Conservation (phyloP, 805 yeast genomes). For the Ogataea paraovalis region DNA sequence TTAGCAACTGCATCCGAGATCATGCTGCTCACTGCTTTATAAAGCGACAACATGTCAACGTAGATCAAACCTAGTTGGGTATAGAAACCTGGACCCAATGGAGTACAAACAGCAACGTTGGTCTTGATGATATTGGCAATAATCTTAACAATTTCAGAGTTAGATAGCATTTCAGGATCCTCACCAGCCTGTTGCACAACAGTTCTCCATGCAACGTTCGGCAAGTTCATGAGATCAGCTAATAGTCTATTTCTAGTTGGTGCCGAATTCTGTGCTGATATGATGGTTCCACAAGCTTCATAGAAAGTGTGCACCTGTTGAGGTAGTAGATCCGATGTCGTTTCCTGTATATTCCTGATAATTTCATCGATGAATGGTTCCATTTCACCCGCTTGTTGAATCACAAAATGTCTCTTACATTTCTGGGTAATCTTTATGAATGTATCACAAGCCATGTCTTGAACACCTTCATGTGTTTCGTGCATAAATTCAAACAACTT, state of each 20-base stretch:
- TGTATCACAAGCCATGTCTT: constrained; percentile 99
- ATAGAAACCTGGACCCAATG: constrained; percentile 88
- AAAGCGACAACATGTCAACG: constrained; percentile 83
- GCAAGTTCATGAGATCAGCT: constrained; percentile 78
- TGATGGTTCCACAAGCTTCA: constrained; percentile 93
- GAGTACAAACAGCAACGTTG: constrained; percentile 90
- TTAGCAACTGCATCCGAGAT: constrained; percentile 74
- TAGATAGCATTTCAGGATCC: constrained; percentile 74
- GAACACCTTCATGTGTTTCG: constrained; percentile 99
- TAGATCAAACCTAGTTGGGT: constrained; percentile 85
- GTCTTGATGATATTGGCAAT: constrained; percentile 93
- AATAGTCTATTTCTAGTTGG: constrained; percentile 69
- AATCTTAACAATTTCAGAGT: constrained; percentile 82
- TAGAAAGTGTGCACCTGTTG: constrained; percentile 98
- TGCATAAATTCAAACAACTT: constrained; percentile 98
- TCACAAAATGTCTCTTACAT: constrained; percentile 93
- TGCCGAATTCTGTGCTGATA: constrained; percentile 76
- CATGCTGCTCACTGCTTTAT: constrained; percentile 83
- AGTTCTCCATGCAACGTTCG: constrained; percentile 92
- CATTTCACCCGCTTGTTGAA: constrained; percentile 75
- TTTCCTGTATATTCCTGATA: constrained; percentile 73
- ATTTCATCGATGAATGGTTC: constrained; percentile 93
- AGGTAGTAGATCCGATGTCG: constrained; percentile 90
- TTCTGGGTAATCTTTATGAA: constrained; percentile 92
- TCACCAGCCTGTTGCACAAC: constrained; percentile 80